phyloP scores from a whole-genome alignment of 2,329 filamentous ascomycete species.

The Penicillium sp. region DNA sequence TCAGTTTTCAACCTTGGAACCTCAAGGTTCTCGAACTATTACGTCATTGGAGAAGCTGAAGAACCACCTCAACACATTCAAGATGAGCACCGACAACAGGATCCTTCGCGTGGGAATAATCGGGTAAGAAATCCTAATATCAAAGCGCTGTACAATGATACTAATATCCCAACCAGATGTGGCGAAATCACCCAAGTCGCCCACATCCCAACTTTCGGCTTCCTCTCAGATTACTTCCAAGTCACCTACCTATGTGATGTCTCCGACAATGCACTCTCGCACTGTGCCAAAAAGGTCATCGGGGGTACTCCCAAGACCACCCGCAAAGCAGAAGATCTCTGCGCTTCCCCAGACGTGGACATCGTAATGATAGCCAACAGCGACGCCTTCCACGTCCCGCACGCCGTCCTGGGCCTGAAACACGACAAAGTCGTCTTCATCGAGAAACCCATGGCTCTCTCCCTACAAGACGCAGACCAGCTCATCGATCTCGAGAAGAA shows the following conservation, averaged over 20 bases:
- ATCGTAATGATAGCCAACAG: slow-evolving; percentile 53
- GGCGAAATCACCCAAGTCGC: slow-evolving; percentile 53
- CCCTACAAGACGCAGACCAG: slow-evolving; percentile 42
- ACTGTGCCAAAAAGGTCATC: slow-evolving; percentile 38
- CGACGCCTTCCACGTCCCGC: slow-evolving; percentile 53
- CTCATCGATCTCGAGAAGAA: slow-evolving; percentile 52
- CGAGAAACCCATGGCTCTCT: slow-evolving; percentile 58
- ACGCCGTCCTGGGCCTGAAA: slow-evolving; percentile 51
- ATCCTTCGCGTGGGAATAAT: slow-evolving; percentile 11
- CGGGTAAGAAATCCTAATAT: background rate
- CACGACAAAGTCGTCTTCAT: slow-evolving; percentile 56
- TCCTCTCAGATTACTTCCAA: slow-evolving; percentile 47
- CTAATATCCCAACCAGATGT: slow-evolving; percentile 30
- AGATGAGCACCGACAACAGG: slow-evolving; percentile 2
- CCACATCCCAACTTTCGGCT: slow-evolving; percentile 51
- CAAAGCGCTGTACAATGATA: background rate
- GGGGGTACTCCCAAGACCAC: slow-evolving; percentile 33
- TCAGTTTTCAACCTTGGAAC: background rate
- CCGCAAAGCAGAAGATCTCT: slow-evolving; percentile 44
- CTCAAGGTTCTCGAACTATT: background rate
- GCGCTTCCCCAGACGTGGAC: slow-evolving; percentile 47
- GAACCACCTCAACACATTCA: background rate
- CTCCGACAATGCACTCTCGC: slow-evolving; percentile 43
- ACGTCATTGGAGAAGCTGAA: background rate
- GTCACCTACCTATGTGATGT: slow-evolving; percentile 55